These are phyloP conservation scores for Aureobasidium leucospermi DNA, from an alignment of 2,329 filamentous ascomycete species.

Conservation along the genomic window DNA sequence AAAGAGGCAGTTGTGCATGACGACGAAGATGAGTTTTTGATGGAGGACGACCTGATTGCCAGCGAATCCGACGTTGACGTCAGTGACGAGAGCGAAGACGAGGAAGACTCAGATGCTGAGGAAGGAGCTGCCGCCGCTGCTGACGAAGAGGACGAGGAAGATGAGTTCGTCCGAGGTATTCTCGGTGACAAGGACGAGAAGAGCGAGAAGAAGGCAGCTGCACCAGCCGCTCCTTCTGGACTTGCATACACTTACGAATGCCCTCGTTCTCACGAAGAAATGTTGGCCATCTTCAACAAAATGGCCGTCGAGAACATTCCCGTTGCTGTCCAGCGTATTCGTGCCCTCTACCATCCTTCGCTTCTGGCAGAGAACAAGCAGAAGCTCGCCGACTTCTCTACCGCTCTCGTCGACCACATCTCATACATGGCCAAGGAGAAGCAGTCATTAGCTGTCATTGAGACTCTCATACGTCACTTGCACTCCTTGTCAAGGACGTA, in stretches of 20 bases:
- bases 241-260: slow-evolving; percentile 83
- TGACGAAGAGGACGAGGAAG: slow-evolving; percentile 35
- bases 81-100: slow-evolving; percentile 25
- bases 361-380: slow-evolving; percentile 78
- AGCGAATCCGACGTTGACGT: slow-evolving; percentile 55
- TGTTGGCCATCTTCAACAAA: slow-evolving; percentile 57
- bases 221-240: slow-evolving; percentile 36
- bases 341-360: slow-evolving; percentile 86
- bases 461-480: slow-evolving; percentile 77
- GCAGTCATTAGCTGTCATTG: slow-evolving; percentile 57
- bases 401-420: slow-evolving; percentile 60
- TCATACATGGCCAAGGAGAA: slow-evolving; percentile 48
- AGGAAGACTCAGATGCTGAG: slow-evolving; percentile 34
- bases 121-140: slow-evolving; percentile 16
- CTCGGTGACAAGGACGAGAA: slow-evolving; percentile 23
- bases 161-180: slow-evolving; percentile 41
- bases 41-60: slow-evolving; percentile 83
- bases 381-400: slow-evolving; percentile 64
- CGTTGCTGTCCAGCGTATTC: slow-evolving; percentile 77
- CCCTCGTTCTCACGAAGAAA: slow-evolving; percentile 67
- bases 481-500: slow-evolving; percentile 89
- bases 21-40: slow-evolving; percentile 88
- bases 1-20: slow-evolving; percentile 59
- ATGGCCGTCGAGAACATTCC: slow-evolving; percentile 60
- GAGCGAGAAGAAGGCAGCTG: slow-evolving; percentile 17